phyloP scores from a whole-genome alignment of 306 rosid genomes.

The Sphenostylis stenocarpa region DNA sequence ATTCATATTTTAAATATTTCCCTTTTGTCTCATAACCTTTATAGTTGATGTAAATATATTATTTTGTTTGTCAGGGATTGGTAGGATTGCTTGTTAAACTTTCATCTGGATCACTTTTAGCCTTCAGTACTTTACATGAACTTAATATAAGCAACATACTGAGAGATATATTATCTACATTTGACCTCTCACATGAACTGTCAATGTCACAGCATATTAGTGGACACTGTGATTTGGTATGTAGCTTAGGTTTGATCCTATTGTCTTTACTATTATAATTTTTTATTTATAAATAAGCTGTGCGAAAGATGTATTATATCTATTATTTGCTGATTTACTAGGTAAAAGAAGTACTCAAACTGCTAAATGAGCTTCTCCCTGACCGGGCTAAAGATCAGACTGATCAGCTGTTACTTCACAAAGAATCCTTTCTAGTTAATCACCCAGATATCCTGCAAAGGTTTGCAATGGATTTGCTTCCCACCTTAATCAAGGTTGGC shows the following conservation, averaged over 20 bases:
- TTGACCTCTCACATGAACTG: constrained; percentile 66
- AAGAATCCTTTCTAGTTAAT: constrained; percentile 60
- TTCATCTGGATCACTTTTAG: constrained; percentile 76
- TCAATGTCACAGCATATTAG: constrained; percentile 61
- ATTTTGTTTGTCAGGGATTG: constrained; percentile 71
- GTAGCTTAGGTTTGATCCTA: background rate
- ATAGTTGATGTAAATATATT: constrained; percentile 30
- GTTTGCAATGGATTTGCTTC: constrained; percentile 75
- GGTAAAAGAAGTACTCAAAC: constrained; percentile 83
- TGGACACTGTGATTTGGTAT: constrained; percentile 82
- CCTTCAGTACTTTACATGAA: constrained; percentile 77
- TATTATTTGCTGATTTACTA: constrained; percentile 34
- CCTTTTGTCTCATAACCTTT: constrained; percentile 12
- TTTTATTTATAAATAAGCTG: background rate
- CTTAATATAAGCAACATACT: constrained; percentile 70
- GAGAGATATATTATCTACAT: constrained; percentile 70
- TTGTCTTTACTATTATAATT: too few species aligned
- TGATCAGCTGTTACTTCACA: constrained; percentile 51
- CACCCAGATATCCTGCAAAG: constrained; percentile 68
- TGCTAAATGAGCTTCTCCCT: constrained; percentile 91
- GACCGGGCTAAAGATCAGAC: constrained; percentile 54
- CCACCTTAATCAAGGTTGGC: constrained; percentile 82
- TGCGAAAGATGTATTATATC: background rate
- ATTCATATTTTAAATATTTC: constrained; percentile 11
- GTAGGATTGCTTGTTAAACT: constrained; percentile 81